Evolutionary conservation across 1,284 basidiomycete species (phyloP), one percentile per base, ranked within the genome.

Genomic region (Paramarasmius palmivorus): DNA sequence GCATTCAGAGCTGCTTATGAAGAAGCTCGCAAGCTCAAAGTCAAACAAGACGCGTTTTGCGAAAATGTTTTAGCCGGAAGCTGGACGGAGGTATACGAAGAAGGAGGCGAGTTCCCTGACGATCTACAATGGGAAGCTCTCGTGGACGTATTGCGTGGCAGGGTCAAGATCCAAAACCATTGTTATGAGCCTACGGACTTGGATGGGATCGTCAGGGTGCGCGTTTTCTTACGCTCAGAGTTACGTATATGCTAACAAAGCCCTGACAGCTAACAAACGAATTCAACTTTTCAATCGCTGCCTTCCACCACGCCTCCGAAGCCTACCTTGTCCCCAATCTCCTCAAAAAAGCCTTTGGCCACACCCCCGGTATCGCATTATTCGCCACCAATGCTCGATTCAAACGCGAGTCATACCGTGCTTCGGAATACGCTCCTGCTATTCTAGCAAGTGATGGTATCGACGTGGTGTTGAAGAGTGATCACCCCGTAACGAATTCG

Each of bases 361-460:
- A 72, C 37, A 71, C 79, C 0, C 90, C 92, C 2, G 88, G 87
- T 10, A 72, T 85, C 29, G 91, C 92, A 2, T 70, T 94, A 48
- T 93, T 93, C 61, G 85, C 88, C 2, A 88, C 86, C 54, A 73
- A 73, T 57, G 72, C 66, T 19, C 78, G 89, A 50, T 94, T 92
- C 71, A 95, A 95, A 69, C 84, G 89, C 10, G 93, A 95, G 65
- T 82, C 91, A 0, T 95, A 89, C 70, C 79, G 92, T 26, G 92
- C 88, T 3, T 89, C 90, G 2, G 91, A 94, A 61, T 96, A 90
- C 67, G 91, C 93, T 0, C 82, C 92, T 15, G 82, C 84, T 40
- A 86, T 97, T 48, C 74, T 96, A 17, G 76, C 86, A 0, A 86
- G 94, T 44, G 79, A 85, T 49, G 88, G 86, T 1, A 70, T 95